These are phyloP conservation scores for Cruciata laevipes DNA, from an alignment of 257 asterid species.

Conservation along the genomic window DNA sequence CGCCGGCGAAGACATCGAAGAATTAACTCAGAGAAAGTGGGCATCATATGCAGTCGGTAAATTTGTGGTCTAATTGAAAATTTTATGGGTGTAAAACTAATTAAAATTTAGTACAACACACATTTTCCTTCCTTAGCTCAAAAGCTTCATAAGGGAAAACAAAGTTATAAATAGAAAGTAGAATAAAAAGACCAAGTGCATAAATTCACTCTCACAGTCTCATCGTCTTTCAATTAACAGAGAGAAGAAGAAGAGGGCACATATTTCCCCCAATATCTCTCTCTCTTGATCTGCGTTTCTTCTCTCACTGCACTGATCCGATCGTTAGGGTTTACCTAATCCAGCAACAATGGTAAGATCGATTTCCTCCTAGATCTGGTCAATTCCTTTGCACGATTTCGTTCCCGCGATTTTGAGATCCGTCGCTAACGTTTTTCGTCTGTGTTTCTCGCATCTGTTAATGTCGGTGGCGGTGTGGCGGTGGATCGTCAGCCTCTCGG, in stretches of 20 bases:
- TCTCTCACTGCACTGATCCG: slow-evolving; percentile 19
- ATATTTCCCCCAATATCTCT: slow-evolving; percentile 10
- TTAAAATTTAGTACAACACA: too few relatives aligned
- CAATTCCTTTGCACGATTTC: neutral
- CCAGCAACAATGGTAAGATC: slow-evolving; percentile 27
- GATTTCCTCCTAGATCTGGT: slow-evolving; percentile 18
- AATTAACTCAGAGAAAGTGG: too few relatives aligned
- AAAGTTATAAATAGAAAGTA: neutral
- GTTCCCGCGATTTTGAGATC: slow-evolving; percentile 18
- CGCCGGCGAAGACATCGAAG: too few relatives aligned
- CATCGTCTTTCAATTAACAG: neutral
- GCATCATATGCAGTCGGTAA: too few relatives aligned
- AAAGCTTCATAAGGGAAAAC: slow-evolving; percentile 15
- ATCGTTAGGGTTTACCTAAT: slow-evolving; percentile 25
- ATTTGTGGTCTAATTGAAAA: too few relatives aligned
- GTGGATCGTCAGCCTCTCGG: slow-evolving; percentile 36
- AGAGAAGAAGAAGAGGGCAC: slow-evolving; percentile 17
- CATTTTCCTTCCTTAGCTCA: slow-evolving; percentile 5
- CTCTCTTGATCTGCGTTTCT: slow-evolving; percentile 25
- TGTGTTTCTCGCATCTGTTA: neutral
- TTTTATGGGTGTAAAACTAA: too few relatives aligned
- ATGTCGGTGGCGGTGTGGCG: slow-evolving; percentile 19
- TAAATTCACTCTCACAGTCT: neutral
- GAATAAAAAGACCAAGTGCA: neutral
- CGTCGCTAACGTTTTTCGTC: slow-evolving; percentile 11